Conservation (phyloP, 306 rosid species). For the Vicia sativa region DNA sequence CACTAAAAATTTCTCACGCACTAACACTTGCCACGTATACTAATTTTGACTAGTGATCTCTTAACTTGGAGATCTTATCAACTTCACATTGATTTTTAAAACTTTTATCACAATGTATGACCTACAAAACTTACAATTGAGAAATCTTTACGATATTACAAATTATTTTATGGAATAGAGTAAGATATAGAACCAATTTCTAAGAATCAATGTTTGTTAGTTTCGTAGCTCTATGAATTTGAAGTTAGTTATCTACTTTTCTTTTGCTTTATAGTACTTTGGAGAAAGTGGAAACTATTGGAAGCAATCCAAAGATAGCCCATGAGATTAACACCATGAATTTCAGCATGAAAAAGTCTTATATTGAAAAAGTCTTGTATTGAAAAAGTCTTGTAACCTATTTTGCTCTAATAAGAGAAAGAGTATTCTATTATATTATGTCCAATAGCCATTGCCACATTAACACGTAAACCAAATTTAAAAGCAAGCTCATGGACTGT, state of each 20-base stretch:
- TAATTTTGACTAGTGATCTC: too few relatives aligned
- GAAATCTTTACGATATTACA: neutral
- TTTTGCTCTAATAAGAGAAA: too few relatives aligned
- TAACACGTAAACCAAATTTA: slow-evolving; percentile 18
- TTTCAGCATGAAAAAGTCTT: slow-evolving; percentile 1
- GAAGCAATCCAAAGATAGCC: slow-evolving; percentile 20
- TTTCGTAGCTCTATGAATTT: slow-evolving; percentile 5
- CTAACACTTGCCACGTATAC: too few relatives aligned
- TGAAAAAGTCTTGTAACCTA: neutral
- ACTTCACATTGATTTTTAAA: too few relatives aligned
- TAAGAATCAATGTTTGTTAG: neutral
- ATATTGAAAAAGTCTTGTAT: neutral
- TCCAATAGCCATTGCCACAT: slow-evolving; percentile 2
- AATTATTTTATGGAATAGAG: neutral
- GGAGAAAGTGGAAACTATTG: slow-evolving; percentile 17
- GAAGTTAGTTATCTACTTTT: neutral
- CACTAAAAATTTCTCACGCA: too few relatives aligned
- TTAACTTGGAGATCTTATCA: too few relatives aligned
- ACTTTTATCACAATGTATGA: too few relatives aligned
- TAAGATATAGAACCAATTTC: neutral
- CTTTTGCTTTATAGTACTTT: slow-evolving; percentile 24
- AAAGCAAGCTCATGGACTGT: neutral
- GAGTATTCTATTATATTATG: neutral
- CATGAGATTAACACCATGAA: neutral
- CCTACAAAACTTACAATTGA: neutral